A percentile compares a stretch with the other conserved stretches of the same genome.
Conservation (phyloP, 1,284 basidiomycete species). For the Apiotrichum domesticum region DNA sequence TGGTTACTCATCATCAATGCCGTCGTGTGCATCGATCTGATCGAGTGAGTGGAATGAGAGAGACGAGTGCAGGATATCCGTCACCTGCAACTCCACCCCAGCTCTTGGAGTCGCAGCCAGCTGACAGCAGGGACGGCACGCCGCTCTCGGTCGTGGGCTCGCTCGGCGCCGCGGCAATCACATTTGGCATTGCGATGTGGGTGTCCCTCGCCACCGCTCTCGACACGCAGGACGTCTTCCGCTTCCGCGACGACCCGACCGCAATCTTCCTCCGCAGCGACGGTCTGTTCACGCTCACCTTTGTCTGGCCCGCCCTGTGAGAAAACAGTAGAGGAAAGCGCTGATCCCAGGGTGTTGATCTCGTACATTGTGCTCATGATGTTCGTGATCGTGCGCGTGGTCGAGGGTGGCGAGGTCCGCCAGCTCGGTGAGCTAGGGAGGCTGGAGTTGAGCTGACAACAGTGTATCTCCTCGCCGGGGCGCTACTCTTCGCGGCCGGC, state of each 20-base stretch:
- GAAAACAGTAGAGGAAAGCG: constrained; percentile 31
- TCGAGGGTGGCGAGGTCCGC: constrained; percentile 58
- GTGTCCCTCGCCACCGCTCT: constrained; percentile 71
- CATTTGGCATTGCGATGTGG: constrained; percentile 67
- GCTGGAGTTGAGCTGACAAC: neutral
- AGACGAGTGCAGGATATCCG: too few relatives aligned
- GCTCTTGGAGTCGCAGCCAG: too few relatives aligned
- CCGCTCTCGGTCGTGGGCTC: constrained; percentile 41
- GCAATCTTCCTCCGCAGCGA: constrained; percentile 56
- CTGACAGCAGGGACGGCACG: constrained; percentile 58
- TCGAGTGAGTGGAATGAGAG: constrained; percentile 34
- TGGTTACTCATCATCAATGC: constrained; percentile 72
- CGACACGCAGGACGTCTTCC: constrained; percentile 57
- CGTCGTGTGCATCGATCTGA: constrained; percentile 68
- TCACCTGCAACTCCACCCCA: too few relatives aligned
- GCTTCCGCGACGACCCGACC: constrained; percentile 50
- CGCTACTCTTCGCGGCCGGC: constrained; percentile 61
- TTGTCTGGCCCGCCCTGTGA: constrained; percentile 75
- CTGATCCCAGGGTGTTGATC: constrained; percentile 55
- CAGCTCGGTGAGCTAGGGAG: neutral
- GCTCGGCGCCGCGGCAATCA: constrained; percentile 55
- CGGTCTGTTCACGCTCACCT: constrained; percentile 68
- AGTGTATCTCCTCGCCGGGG: constrained; percentile 47
- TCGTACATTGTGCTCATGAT: constrained; percentile 65
- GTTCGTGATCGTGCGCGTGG: constrained; percentile 55